A percentile compares a stretch with the other conserved stretches of the same genome.
phyloP scores from a whole-genome alignment of 345 rosid genomes.

The Psidium guajava region DNA sequence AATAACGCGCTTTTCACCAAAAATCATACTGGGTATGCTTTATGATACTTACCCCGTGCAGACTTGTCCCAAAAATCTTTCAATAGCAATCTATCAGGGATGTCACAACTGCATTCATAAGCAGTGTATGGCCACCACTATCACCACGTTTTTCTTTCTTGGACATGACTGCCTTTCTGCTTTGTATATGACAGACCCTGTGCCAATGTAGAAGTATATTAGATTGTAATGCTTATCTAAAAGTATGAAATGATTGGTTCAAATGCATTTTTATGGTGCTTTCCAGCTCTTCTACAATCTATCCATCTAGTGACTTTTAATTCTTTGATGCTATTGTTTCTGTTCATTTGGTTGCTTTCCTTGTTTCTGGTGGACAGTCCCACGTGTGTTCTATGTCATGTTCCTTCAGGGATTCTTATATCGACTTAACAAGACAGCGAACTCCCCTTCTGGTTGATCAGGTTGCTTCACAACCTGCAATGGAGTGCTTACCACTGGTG shows the following conservation, averaged over 20 bases:
- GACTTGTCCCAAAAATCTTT: not conserved
- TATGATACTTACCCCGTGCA: not conserved
- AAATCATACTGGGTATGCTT: not conserved
- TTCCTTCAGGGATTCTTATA: not conserved
- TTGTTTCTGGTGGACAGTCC: not conserved
- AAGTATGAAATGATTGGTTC: not conserved
- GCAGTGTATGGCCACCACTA: not conserved
- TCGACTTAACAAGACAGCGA: not conserved
- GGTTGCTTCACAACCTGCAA: slow-evolving; percentile 99
- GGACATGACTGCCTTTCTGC: not conserved
- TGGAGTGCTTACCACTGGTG: slow-evolving; percentile 96
- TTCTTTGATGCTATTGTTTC: not conserved
- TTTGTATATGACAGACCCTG: not conserved
- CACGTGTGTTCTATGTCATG: not conserved
- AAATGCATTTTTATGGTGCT: not conserved
- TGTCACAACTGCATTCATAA: not conserved
- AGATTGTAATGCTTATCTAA: not conserved
- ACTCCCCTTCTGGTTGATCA: slow-evolving; percentile 6
- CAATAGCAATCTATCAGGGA: not conserved
- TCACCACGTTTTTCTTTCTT: not conserved
- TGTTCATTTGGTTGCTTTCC: not conserved
- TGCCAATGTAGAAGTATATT: not conserved
- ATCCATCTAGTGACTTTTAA: not conserved
- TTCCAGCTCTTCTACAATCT: not conserved
- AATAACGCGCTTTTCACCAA: not conserved